Conservation (phyloP, 129 eudicot genomes). For the Chrysanthemum makinoi region DNA sequence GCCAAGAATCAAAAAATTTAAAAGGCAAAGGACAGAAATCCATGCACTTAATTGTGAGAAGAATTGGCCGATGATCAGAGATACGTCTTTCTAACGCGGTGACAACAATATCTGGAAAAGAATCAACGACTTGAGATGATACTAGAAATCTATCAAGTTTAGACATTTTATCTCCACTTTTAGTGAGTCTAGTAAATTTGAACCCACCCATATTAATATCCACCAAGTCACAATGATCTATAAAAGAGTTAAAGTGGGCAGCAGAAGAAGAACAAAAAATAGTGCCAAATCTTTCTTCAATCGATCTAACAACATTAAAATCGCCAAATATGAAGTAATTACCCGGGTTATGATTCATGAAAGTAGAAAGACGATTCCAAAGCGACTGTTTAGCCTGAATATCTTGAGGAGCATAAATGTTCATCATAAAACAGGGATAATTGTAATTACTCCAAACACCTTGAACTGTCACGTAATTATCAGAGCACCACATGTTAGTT, state of each 20-base stretch:
- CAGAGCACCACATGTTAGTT: background rate
- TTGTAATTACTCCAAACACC: background rate
- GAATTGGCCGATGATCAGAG: background rate
- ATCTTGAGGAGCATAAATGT: background rate
- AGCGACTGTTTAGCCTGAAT: background rate
- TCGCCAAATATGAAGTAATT: no score
- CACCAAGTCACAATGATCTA: background rate
- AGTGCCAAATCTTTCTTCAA: background rate
- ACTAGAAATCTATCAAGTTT: no score
- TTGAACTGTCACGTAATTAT: background rate
- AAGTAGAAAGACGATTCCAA: background rate
- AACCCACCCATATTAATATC: background rate
- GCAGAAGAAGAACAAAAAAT: background rate
- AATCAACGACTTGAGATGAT: background rate
- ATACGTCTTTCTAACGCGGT: background rate
- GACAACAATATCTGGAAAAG: background rate
- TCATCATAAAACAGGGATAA: background rate
- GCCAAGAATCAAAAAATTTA: no score
- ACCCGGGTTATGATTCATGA: background rate
- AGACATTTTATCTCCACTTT: background rate
- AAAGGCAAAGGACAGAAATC: no score
- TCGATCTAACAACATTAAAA: background rate
- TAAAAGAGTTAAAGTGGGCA: background rate
- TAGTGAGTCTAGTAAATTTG: background rate
- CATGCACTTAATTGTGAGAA: background rate